phyloP scores from a whole-genome alignment of 2,329 filamentous ascomycete genomes.

The Colletotrichum truncatum region DNA sequence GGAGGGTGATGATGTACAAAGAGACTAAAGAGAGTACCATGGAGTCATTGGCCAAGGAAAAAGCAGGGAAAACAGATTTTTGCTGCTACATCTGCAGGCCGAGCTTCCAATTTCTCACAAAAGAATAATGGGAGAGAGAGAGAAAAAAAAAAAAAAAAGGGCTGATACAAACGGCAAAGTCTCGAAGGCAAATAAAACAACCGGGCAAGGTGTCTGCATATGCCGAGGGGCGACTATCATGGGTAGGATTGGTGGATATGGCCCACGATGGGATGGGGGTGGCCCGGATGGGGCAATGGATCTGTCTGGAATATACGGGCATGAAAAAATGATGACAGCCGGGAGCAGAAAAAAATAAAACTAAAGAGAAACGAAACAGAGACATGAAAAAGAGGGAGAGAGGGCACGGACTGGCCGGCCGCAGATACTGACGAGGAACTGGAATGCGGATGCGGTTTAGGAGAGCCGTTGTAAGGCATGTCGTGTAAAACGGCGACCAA shows the following conservation, averaged over 20 bases:
- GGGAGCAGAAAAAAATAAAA: not conserved
- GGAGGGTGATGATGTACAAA: conserved; percentile 41
- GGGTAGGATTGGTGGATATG: conserved; percentile 41
- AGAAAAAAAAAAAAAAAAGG: conserved; percentile 27
- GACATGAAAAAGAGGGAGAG: conserved; percentile 18
- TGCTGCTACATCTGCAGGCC: conserved; percentile 36
- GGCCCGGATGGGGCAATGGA: conserved; percentile 34
- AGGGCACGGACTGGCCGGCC: conserved; percentile 13
- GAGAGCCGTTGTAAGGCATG: conserved; percentile 17
- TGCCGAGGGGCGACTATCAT: conserved; percentile 45
- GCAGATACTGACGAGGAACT: conserved; percentile 19
- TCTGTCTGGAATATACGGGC: conserved; percentile 23
- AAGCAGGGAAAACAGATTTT: conserved; percentile 35
- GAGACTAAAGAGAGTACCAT: too few relatives aligned
- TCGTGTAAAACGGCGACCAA: conserved; percentile 28
- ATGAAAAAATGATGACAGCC: not conserved
- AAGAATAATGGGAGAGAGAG: too few relatives aligned
- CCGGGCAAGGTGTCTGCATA: conserved; percentile 43
- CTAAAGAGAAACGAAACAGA: conserved; percentile 30
- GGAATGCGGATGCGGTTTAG: conserved; percentile 7
- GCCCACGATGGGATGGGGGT: conserved; percentile 36
- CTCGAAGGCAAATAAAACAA: conserved; percentile 9
- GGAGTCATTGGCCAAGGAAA: conserved; percentile 37
- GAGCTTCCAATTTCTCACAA: conserved; percentile 44
- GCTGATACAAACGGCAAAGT: not conserved